Base-by-base conservation (phyloP, 2,329 filamentous ascomycete genomes). In the Microsporum audouinii region DNA sequence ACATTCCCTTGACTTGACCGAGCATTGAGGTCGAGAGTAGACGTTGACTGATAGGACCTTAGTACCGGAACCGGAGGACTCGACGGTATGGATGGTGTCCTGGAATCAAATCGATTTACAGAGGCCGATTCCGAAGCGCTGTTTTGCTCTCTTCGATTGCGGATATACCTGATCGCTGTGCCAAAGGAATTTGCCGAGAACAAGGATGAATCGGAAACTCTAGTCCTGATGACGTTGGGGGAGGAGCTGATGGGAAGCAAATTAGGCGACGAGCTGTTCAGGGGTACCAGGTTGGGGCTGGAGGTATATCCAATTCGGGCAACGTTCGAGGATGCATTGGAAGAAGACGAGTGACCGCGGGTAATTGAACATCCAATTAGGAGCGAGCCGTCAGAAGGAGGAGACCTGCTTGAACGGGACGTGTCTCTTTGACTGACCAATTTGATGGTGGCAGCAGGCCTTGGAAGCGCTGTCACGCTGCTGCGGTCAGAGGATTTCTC, bases 101-200 rank as follows among this genome's bases (percentile, higher is more conserved):
- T 70, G 43, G 69, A 73, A 62, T 36, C 51, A n/a, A 6, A 55
- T 38, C 2, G 29, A 17, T 33, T 17, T 6, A 17, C 33, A 67
- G 70, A 33, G 67, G 66, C 41, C 66, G 70, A 53, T 72, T 72
- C 2, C 71, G 70, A 36, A 71, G 71, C 47, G 69, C 51, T 45
- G 58, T 38, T 63, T 66, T 62, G 70, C 34, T 71, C 68, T 70
- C 71, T 75, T 55, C 68, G 66, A n/a, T 68, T 68, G 59, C 70
- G 68, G 60, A 67, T 66, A 64, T 75, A 72, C 60, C 73, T 69
- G 57, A 75, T 74, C 3, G 74, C 75, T 5, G 75, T 77, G 57
- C 74, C 74, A 59, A 73, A 61, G 0, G 74, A 75, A 53, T 73
- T 74, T 51, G 73, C 70, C 10, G 74, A 76, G 3, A 73, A 75